Percentiles rank a stretch among this genome's conserved stretches.
These are phyloP conservation scores for Pythium aphanidermatum DNA, from an alignment of 352 stramenopile species.

Conservation along the genomic window DNA sequence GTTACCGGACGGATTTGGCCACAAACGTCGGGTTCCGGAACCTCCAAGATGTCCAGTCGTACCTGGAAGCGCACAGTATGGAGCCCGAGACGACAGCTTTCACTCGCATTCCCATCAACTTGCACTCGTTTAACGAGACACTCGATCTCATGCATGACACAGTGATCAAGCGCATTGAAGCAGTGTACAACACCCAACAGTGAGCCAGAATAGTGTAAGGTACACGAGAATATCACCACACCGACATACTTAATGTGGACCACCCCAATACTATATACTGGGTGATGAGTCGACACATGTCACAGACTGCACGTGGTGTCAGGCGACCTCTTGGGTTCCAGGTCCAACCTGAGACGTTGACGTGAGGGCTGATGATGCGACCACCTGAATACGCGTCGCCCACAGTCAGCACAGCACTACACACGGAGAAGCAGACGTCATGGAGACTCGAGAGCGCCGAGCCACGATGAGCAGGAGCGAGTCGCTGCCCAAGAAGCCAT, in stretches of 20 bases:
- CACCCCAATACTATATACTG: too few species aligned
- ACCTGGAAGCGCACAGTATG: constrained; percentile 43
- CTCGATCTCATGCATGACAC: constrained; percentile 82
- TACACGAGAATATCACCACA: too few species aligned
- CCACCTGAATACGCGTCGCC: too few species aligned
- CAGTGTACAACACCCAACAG: constrained; percentile 41
- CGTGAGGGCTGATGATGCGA: too few species aligned
- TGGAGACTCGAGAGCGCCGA: too few species aligned
- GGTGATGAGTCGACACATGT: constrained; percentile 15
- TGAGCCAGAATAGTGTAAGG: constrained; percentile 4
- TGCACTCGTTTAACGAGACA: constrained; percentile 84
- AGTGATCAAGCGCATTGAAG: constrained; percentile 78
- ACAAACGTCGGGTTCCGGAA: constrained; percentile 57
- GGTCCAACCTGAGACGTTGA: too few species aligned
- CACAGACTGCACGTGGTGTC: constrained; percentile 3
- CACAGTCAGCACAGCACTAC: too few species aligned
- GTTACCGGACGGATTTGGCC: constrained; percentile 57
- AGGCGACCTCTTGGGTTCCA: not conserved
- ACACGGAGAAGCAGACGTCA: too few species aligned
- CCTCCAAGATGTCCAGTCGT: constrained; percentile 74
- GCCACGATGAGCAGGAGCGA: too few species aligned
- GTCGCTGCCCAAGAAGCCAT: not conserved
- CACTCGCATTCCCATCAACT: constrained; percentile 72
- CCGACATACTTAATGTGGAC: too few species aligned
- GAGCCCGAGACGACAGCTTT: constrained; percentile 53